Base-by-base conservation (phyloP, 495 filamentous ascomycete species). In the Aspergillus indologenus region DNA sequence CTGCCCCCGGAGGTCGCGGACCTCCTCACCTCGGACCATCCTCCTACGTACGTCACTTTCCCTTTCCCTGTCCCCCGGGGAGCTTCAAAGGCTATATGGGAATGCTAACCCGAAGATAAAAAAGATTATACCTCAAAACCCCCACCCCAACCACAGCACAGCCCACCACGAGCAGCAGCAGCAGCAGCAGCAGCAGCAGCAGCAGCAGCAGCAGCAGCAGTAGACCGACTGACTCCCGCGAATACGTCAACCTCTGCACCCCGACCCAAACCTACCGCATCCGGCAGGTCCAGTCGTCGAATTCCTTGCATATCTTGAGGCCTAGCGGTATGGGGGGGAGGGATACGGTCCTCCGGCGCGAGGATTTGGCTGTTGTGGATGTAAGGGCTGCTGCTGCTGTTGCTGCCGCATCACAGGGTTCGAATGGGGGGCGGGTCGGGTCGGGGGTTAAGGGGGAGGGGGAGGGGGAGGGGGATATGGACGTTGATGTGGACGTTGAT, bases 251-350 rank as follows among this genome's bases (percentile, higher is more conserved):
- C 55, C 80, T 97, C 59, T 91, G 85, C 69, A 88, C 87, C 3
- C 70, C 81, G 2, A 74, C 77, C 17, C 79, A 85, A 67, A 92
- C 87, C 19, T 97, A 87, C 77, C 85, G 85, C 29, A 79, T 96
- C 52, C 90, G 90, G 19, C 91, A 96, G 71, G 91, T 96, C 61
- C 91, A 93, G 66, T 93, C 91, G 0, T 96, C 91, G 17, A 97
- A 97, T 68, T 87, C 88, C 6, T 74, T 96, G 40, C 88, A 90
- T 70, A 68, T 96, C 8, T 76, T 90, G 24, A 70, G 78, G 26
- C 81, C 90, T n/a, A 79, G 77, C 46, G 26, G 26, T 3, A 29
- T 29, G 4, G 26, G 4, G 26, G 9, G 9, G 26, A 9, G 26
- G 26, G n/a, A n/a, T n/a, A n/a, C n/a, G n/a, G 4, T 29, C 4